A percentile compares a stretch with the other conserved stretches of the same genome.
Evolutionary conservation across 2,329 filamentous ascomycete species (phyloP).

Genomic region (Pyrenochaeta sp.): DNA sequence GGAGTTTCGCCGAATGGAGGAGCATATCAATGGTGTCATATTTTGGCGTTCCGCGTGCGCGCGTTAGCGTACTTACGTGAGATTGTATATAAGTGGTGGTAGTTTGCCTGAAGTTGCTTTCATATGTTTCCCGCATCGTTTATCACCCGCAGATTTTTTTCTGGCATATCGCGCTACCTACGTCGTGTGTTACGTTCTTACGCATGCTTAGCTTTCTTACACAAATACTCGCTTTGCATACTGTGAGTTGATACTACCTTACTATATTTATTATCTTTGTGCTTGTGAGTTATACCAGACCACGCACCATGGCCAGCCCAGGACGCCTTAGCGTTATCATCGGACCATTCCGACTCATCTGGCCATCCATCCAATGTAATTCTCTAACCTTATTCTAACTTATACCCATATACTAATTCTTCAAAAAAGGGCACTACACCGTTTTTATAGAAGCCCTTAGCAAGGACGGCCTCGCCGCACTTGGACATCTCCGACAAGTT

Average conservation of each 20-base stretch:
- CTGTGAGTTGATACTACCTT: background rate
- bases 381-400: background rate
- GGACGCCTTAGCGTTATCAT: conserved; percentile 1
- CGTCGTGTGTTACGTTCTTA: background rate
- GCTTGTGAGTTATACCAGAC: no score
- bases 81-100: no score
- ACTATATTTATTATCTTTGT: background rate
- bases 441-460: background rate
- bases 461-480: background rate
- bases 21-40: no score
- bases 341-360: conserved; percentile 4
- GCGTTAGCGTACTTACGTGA: no score
- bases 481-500: background rate
- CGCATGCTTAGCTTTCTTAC: background rate
- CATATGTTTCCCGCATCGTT: no score
- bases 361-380: conserved; percentile 11
- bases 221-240: background rate
- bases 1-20: no score
- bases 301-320: background rate
- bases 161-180: no score
- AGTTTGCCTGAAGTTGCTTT: no score
- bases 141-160: no score
- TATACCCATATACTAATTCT: background rate
- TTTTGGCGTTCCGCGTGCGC: no score
- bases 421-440: background rate